A percentile compares a stretch with the other conserved stretches of the same genome.
Evolutionary conservation across 306 rosid species (phyloP).

Genomic region (Cicer yamashitae): DNA sequence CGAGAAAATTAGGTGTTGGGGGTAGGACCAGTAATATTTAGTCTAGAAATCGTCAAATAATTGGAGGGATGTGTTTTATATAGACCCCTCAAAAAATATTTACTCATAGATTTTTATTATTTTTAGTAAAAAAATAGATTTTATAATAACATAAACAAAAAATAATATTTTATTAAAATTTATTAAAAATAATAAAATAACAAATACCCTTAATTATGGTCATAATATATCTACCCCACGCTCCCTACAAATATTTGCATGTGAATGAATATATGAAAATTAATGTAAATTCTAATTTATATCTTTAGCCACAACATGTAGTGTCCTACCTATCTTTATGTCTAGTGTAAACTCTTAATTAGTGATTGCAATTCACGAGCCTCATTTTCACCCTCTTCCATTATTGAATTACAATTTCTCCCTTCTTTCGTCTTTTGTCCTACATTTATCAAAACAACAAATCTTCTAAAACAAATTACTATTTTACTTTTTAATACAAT

Average conservation of each 20-base stretch:
- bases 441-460: no score
- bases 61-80: conserved; percentile 9
- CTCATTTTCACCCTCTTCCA: conserved; percentile 36
- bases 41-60: conserved; percentile 46
- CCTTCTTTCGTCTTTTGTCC: no score
- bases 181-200: no score
- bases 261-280: conserved; percentile 43
- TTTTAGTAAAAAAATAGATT: no score
- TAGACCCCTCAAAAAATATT: no score
- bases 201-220: no score
- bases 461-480: no score
- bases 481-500: no score
- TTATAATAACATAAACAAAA: no score
- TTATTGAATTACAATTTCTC: conserved; percentile 32
- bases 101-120: no score
- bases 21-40: conserved; percentile 42
- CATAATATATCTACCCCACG: conserved; percentile 44
- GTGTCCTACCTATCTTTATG: conserved; percentile 29
- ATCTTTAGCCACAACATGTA: conserved; percentile 48
- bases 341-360: conserved; percentile 36
- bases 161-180: no score
- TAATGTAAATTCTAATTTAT: conserved; percentile 35
- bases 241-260: conserved; percentile 50
- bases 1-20: conserved; percentile 13
- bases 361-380: conserved; percentile 42